Evolutionary conservation across 2,329 filamentous ascomycete genomes (phyloP), one percentile per base, ranked within the genome.

Genomic region (Neofusicoccum umdonicola): DNA sequence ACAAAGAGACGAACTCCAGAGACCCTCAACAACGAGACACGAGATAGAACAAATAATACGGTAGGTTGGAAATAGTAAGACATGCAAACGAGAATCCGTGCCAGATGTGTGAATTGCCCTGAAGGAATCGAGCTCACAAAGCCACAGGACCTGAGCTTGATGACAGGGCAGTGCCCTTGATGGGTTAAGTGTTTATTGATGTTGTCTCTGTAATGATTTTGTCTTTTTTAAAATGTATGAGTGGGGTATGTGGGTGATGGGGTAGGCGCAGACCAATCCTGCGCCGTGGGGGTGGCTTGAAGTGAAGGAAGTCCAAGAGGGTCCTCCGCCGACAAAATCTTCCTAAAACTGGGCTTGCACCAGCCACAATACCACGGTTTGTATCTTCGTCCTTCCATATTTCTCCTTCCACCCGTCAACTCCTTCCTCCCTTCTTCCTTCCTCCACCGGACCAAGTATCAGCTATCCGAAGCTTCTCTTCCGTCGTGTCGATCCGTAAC

Each of bases 401-500:
- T 39, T 39, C 37, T 17, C 15, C n/a, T n/a, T 2, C 42, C 7
- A 17, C n/a, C 42, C n/a, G 42, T 17, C 5, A 12, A 12, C 17
- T 44, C 42, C n/a, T 17, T 15, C 6, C 3, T 44, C 42, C 17
- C 19, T 34, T 31, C 15, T 15, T 34, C 52, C 52, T n/a, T n/a
- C 50, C 50, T 6, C 8, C 5, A 12, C 13, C 42, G 8, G 3
- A 19, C 37, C 12, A 54, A 11, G 37, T 42, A 41, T 17, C 19
- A 57, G 19, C 41, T 60, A 27, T 13, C 9, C 56, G 47, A 3
- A 17, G 9, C 27, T 37, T 13, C 41, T 47, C 39, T 47, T 60
- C 56, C 56, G 41, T 60, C 56, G 56, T 47, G 31, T 47, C 17
- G 50, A 35, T 60, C 56, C 56, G 56, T 60, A 60, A 60, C 42